Base-by-base conservation (phyloP, 1,284 basidiomycete genomes). In the Coniferiporia sulphurascens region DNA sequence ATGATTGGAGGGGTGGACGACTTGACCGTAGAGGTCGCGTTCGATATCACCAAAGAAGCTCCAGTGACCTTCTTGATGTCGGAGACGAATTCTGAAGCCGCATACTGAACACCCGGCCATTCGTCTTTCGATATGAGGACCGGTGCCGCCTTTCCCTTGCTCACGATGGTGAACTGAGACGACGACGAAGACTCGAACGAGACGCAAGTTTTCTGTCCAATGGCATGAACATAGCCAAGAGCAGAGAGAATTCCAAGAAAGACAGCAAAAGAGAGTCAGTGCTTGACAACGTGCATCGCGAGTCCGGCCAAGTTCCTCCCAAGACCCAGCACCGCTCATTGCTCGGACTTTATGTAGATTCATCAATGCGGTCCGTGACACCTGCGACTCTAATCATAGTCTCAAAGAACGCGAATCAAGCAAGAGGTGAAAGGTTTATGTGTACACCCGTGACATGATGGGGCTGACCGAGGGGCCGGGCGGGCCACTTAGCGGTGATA, bases 41-140 rank as follows among this genome's bases (percentile, higher is more conserved):
- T 86, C 27, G 72, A 67, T n/a, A 83, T 62, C 3, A 71, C 62
- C 1, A 82, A 82, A 57, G 74, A 76, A 52, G 76, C 71, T 4
- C 80, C 80, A 0, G 85, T 84, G 36, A 88, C 85, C 43, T 76
- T 74, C 61, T 82, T 69, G 41, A 90, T 81, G 68, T 89, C 87
- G 15, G 74, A 70, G 1, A 76, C 82, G 65, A 89, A 85, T 65
- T 85, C 82, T 8, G 71, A 66, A 2, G 82, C 84, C 4, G 84
- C 84, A 19, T 82, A 76, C 54, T 86, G 85, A 1, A 89, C 83
- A 35, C 82, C 82, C 21, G 80, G 80, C 81, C 82, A 86, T 50
- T 87, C 84, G 58, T 84, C 81, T 0, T 74, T 65, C 13, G 82
- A 80, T 35, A 81, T 70, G 36, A 83, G 70, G 35, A 87, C 74